Percentiles rank a stretch among this genome's conserved stretches.
Conservation (phyloP, 2,329 filamentous ascomycete genomes). For the Nemania sp. region DNA sequence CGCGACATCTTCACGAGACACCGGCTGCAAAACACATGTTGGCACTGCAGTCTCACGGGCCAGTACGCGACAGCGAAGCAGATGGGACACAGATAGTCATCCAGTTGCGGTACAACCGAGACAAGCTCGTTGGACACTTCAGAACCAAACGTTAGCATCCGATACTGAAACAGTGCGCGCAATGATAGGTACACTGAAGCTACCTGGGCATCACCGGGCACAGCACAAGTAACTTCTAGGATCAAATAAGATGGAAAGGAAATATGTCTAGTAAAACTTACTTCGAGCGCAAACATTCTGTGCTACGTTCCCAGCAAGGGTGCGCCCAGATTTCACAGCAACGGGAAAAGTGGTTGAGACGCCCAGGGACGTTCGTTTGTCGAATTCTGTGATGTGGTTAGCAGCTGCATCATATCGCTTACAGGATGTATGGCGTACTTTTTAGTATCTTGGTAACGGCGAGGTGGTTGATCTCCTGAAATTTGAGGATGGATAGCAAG, state of each 20-base stretch:
- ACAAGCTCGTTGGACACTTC: conserved; percentile 73
- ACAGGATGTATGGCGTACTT: conserved; percentile 53
- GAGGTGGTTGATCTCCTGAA: conserved; percentile 80
- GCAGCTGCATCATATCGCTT: not conserved
- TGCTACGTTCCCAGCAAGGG: conserved; percentile 69
- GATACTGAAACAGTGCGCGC: not conserved
- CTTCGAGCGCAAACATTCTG: conserved; percentile 69
- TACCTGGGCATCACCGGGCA: not conserved
- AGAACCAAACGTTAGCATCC: conserved; percentile 9
- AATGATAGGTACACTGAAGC: not conserved
- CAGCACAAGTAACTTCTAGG: not conserved
- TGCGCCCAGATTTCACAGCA: conserved; percentile 59
- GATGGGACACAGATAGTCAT: conserved; percentile 81
- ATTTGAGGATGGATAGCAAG: conserved; percentile 78
- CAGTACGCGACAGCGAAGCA: conserved; percentile 80
- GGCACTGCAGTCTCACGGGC: conserved; percentile 75
- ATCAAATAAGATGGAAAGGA: not conserved
- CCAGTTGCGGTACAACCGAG: conserved; percentile 75
- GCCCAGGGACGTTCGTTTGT: conserved; percentile 78
- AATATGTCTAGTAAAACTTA: conserved; percentile 1
- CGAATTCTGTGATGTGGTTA: conserved; percentile 65
- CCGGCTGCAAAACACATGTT: conserved; percentile 80
- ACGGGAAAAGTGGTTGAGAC: conserved; percentile 65
- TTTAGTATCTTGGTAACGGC: conserved; percentile 85
- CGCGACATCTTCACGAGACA: conserved; percentile 82